A percentile compares a stretch with the other conserved stretches of the same genome.
phyloP scores from a whole-genome alignment of 208 protist genomes.

The Leishmania major region DNA sequence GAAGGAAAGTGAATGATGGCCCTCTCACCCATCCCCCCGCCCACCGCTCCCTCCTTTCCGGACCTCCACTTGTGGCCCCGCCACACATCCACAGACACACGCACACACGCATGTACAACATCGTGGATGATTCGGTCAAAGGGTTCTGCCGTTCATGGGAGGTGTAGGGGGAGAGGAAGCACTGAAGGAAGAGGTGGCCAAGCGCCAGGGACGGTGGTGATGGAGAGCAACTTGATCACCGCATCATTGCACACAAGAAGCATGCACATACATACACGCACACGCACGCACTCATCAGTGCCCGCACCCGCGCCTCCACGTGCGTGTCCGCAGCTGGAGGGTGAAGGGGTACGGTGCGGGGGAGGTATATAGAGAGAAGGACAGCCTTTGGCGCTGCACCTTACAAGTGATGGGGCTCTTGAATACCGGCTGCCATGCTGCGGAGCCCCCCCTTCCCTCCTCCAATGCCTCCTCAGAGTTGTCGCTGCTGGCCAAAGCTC shows the following conservation, averaged over 20 bases:
- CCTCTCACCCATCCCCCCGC: not conserved
- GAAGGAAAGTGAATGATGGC: not conserved
- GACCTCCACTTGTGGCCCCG: not conserved
- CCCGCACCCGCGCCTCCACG: not conserved
- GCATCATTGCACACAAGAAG: not conserved
- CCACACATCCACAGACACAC: conserved; percentile 16
- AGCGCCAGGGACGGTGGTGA: not conserved
- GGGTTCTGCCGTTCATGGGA: not conserved
- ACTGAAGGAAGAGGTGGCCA: not conserved
- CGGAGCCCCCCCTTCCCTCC: not conserved
- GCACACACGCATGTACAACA: not conserved
- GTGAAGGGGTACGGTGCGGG: not conserved
- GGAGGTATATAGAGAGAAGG: not conserved
- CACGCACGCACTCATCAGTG: not conserved
- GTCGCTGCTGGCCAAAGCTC: not conserved
- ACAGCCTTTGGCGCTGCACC: not conserved
- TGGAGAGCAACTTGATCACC: not conserved
- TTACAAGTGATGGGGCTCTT: not conserved
- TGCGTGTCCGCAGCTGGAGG: not conserved
- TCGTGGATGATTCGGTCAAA: not conserved
- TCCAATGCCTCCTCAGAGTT: not conserved
- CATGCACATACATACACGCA: not conserved
- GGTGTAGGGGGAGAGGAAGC: too few relatives aligned
- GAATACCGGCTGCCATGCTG: not conserved
- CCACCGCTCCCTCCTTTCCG: not conserved